Percentiles rank a stretch among this genome's conserved stretches.
These are phyloP conservation scores for Antitrichia curtipendula DNA, from an alignment of 225 moss, liverwort and hornwort genomes.

Conservation along the genomic window DNA sequence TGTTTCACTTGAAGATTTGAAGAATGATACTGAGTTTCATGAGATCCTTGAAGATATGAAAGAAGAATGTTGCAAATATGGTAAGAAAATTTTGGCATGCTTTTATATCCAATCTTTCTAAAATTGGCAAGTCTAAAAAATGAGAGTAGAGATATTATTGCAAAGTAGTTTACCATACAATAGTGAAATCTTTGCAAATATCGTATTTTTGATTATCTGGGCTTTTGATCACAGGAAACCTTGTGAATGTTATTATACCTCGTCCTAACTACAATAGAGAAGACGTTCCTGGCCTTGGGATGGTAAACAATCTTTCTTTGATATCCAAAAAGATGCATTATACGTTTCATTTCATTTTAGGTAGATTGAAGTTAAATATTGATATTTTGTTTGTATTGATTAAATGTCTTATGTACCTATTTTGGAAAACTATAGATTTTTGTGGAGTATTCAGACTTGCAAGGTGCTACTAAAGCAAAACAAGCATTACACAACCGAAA, in stretches of 20 bases:
- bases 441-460: slow-evolving; percentile 59
- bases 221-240: slow-evolving; percentile 27
- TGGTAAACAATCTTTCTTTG: slow-evolving; percentile 13
- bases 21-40: slow-evolving; percentile 69
- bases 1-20: slow-evolving; percentile 78
- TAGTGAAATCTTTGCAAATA: not conserved
- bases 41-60: slow-evolving; percentile 95
- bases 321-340: not conserved
- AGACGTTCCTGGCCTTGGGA: slow-evolving; percentile 77
- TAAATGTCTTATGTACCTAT: not conserved
- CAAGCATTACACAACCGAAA: slow-evolving; percentile 74
- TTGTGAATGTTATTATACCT: slow-evolving; percentile 65
- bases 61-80: slow-evolving; percentile 93
- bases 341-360: not conserved
- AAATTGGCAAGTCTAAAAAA: not conserved
- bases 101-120: not conserved
- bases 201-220: not conserved
- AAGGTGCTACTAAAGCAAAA: slow-evolving; percentile 68
- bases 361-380: not conserved
- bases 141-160: not conserved
- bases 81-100: slow-evolving; percentile 7
- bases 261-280: slow-evolving; percentile 49
- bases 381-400: not conserved
- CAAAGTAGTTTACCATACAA: not conserved
- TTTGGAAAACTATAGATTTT: slow-evolving; percentile 40